Evolutionary conservation across 2,329 filamentous ascomycete species (phyloP).

Genomic region (Botrytis pseudocinerea): DNA sequence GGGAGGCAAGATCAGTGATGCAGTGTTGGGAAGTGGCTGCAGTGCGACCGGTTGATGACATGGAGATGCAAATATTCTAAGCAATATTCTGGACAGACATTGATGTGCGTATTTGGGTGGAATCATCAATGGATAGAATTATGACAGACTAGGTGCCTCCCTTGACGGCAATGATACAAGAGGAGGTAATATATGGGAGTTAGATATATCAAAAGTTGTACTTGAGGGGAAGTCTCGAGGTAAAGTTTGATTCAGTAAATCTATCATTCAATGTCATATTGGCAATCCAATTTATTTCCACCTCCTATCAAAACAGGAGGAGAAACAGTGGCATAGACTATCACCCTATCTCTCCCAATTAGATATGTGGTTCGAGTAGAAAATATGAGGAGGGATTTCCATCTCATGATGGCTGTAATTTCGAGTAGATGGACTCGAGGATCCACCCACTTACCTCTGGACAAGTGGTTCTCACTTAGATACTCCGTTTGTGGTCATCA

Average conservation of each 20-base stretch:
- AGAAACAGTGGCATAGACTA: neutral
- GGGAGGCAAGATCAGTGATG: neutral
- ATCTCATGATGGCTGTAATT: neutral
- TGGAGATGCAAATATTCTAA: neutral
- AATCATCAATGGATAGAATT: neutral
- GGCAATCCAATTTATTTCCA: too few relatives aligned
- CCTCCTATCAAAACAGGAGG: neutral
- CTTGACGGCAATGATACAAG: neutral
- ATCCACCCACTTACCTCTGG: neutral
- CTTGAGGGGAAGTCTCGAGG: neutral
- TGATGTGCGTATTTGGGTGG: neutral
- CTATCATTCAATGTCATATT: neutral
- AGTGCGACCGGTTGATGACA: neutral
- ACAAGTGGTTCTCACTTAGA: neutral
- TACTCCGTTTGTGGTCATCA: neutral
- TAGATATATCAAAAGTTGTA: neutral
- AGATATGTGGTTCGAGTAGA: neutral
- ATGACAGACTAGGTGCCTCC: neutral
- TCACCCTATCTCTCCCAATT: neutral
- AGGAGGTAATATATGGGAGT: neutral
- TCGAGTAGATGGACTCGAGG: neutral
- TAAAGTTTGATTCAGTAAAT: neutral
- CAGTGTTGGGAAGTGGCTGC: neutral
- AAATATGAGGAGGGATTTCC: neutral
- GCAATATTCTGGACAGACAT: neutral